Conservation (phyloP, 805 yeast species). For the Brettanomyces custersianus region DNA sequence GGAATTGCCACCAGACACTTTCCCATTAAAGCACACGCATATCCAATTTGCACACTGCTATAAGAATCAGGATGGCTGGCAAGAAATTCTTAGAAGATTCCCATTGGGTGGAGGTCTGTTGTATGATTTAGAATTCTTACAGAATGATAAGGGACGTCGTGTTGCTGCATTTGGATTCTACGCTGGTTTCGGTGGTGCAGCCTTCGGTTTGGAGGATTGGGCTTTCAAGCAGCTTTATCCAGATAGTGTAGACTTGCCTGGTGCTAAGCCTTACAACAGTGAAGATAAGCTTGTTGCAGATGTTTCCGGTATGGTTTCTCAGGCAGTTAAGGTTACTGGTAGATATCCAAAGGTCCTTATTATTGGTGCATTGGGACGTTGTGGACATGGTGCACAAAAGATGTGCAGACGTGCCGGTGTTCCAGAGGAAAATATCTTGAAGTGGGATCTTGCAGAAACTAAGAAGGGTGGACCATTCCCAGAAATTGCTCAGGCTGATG, state of each 20-base stretch:
- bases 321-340: slow-evolving; percentile 52
- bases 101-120: slow-evolving; percentile 85
- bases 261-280: slow-evolving; percentile 74
- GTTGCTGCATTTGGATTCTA: slow-evolving; percentile 99
- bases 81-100: slow-evolving; percentile 80
- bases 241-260: slow-evolving; percentile 63
- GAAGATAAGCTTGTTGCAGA: slow-evolving; percentile 69
- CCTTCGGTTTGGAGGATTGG: slow-evolving; percentile 91
- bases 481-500: slow-evolving; percentile 81
- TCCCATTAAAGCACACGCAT: slow-evolving; percentile 93
- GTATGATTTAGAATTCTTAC: slow-evolving; percentile 91
- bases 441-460: slow-evolving; percentile 98
- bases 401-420: slow-evolving; percentile 75
- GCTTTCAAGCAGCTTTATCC: slow-evolving; percentile 74
- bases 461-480: slow-evolving; percentile 94
- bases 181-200: slow-evolving; percentile 99
- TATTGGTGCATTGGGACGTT: slow-evolving; percentile 97
- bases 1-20: slow-evolving; percentile 87
- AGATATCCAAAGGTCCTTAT: slow-evolving; percentile 72
- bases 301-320: slow-evolving; percentile 49
- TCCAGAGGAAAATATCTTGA: slow-evolving; percentile 71
- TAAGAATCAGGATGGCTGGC: slow-evolving; percentile 97
- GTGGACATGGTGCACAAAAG: slow-evolving; percentile 96
- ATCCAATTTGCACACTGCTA: slow-evolving; percentile 99
- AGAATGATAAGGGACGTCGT: slow-evolving; percentile 92